Evolutionary conservation across 139 green algal species (phyloP).

Genomic region (Yamagishiella unicocca): DNA sequence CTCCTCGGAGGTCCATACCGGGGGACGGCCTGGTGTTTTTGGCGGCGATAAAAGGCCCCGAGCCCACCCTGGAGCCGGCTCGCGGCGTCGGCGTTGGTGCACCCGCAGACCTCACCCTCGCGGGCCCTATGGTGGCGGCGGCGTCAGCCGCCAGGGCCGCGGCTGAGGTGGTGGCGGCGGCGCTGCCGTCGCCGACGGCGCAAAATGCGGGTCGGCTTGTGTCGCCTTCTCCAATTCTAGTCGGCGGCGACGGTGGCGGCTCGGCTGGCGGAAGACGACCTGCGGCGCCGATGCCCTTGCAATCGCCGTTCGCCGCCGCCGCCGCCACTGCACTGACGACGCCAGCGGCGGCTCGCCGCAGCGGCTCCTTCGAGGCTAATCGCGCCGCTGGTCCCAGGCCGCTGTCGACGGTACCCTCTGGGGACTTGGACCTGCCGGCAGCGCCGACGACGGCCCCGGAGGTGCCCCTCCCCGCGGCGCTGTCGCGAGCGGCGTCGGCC

Average conservation of each 20-base stretch:
- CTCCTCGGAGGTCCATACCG: too few relatives aligned
- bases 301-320: too few relatives aligned
- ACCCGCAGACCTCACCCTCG: background rate
- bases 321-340: background rate
- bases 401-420: constrained; percentile 36
- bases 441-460: background rate
- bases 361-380: background rate
- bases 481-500: background rate
- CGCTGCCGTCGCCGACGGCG: background rate
- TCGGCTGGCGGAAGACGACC: background rate
- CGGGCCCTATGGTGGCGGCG: background rate
- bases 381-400: background rate
- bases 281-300: background rate
- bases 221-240: background rate
- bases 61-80: too few relatives aligned
- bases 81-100: too few relatives aligned
- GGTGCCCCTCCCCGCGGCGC: background rate
- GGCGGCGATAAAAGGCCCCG: too few relatives aligned
- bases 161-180: background rate
- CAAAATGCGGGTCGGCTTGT: background rate
- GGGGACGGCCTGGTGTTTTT: too few relatives aligned
- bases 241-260: background rate
- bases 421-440: background rate
- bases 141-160: too few relatives aligned
- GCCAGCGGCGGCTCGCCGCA: background rate